Conservation (phyloP, 495 filamentous ascomycete species). For the Hypomontagnella submonticulosa region DNA sequence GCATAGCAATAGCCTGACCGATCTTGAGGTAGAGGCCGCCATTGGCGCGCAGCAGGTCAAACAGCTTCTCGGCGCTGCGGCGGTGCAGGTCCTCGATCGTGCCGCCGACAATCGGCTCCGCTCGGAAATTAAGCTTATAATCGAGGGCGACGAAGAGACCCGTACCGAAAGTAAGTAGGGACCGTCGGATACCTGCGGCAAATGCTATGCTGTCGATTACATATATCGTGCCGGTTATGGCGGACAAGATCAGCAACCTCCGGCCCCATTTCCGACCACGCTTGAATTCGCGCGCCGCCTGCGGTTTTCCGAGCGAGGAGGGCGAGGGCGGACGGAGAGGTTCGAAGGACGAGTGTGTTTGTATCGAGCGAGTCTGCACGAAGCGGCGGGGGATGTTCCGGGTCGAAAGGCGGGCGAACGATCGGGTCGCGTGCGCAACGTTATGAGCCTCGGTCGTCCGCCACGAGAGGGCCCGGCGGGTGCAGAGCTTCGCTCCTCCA, state of each 20-base stretch:
- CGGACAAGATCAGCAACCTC: conserved; percentile 72
- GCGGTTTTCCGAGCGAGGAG: conserved; percentile 77
- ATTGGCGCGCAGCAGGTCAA: conserved; percentile 81
- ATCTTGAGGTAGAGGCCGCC: conserved; percentile 97
- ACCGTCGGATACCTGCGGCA: conserved; percentile 80
- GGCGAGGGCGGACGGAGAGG: conserved; percentile 86
- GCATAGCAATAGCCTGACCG: conserved; percentile 98
- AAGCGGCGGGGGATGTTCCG: conserved; percentile 20
- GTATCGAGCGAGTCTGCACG: conserved; percentile 28
- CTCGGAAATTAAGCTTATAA: conserved; percentile 96
- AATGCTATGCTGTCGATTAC: conserved; percentile 77
- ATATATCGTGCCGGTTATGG: conserved; percentile 69
- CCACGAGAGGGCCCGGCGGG: conserved; percentile 29
- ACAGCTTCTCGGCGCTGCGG: conserved; percentile 84
- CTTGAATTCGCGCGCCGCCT: conserved; percentile 70
- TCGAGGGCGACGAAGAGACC: conserved; percentile 87
- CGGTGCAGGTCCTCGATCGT: conserved; percentile 78
- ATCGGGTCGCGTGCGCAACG: conserved; percentile 3
- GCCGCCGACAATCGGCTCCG: conserved; percentile 73
- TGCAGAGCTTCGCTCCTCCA: conserved; percentile 33
- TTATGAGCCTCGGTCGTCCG: conserved; percentile 11
- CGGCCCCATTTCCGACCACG: conserved; percentile 79
- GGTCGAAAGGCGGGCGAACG: conserved; percentile 29
- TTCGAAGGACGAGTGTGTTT: conserved; percentile 59
- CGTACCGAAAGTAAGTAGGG: conserved; percentile 79